Percentiles rank a stretch among this genome's conserved stretches.
These are phyloP conservation scores for Mortierella sp. DNA, from an alignment of 371 early-diverging fungal genomes.

Conservation along the genomic window DNA sequence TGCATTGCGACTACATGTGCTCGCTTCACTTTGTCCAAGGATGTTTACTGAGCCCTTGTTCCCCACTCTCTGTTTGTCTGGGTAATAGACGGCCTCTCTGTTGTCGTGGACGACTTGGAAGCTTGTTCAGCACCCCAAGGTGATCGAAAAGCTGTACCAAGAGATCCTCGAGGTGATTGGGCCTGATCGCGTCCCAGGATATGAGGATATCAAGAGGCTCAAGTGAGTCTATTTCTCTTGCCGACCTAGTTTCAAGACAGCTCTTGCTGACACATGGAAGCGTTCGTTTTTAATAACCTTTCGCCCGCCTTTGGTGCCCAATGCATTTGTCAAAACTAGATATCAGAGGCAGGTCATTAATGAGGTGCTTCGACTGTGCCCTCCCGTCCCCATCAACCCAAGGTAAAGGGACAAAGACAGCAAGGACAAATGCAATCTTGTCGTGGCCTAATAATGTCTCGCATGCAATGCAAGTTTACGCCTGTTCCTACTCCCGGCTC, in stretches of 20 bases:
- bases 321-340: slow-evolving; percentile 11
- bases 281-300: neutral
- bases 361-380: slow-evolving; percentile 52
- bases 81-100: slow-evolving; percentile 44
- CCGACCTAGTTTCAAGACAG: too few species aligned
- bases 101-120: slow-evolving; percentile 52
- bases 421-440: neutral
- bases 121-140: slow-evolving; percentile 32
- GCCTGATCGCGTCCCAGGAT: slow-evolving; percentile 26
- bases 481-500: neutral
- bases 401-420: slow-evolving; percentile 17
- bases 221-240: slow-evolving; percentile 22
- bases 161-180: slow-evolving; percentile 41
- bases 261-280: neutral
- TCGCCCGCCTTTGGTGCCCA: neutral
- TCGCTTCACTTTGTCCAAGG: neutral
- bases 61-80: neutral
- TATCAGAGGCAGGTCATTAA: slow-evolving; percentile 54
- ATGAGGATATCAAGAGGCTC: slow-evolving; percentile 46
- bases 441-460: neutral
- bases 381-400: slow-evolving; percentile 48
- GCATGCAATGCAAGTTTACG: neutral
- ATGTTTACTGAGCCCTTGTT: neutral
- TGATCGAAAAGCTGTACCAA: slow-evolving; percentile 24
- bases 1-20: neutral